Conservation (phyloP, 495 filamentous ascomycete genomes). For the Talaromyces ruber region DNA sequence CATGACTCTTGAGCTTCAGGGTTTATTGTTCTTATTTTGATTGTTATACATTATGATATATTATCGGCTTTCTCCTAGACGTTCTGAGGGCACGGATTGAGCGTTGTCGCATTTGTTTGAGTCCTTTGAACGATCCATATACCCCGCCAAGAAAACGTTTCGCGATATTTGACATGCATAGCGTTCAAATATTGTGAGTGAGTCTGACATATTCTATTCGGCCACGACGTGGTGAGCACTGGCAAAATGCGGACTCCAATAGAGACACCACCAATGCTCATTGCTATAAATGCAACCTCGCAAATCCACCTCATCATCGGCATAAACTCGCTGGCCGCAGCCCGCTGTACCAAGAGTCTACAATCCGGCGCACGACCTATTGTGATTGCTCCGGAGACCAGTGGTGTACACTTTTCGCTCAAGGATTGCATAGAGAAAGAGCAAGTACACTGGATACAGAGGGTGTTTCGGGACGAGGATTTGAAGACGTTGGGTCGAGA, state of each 20-base stretch:
- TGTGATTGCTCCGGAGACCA: constrained; percentile 63
- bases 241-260: background rate
- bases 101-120: background rate
- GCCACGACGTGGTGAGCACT: background rate
- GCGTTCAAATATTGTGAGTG: background rate
- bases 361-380: constrained; percentile 81
- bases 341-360: constrained; percentile 70
- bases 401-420: constrained; percentile 61
- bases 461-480: constrained; percentile 65
- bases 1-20: background rate
- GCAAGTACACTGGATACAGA: constrained; percentile 61
- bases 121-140: background rate
- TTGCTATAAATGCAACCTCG: constrained; percentile 62
- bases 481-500: constrained; percentile 66
- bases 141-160: background rate
- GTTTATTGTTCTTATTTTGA: background rate
- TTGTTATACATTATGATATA: background rate
- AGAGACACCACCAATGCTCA: constrained; percentile 50
- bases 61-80: background rate
- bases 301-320: constrained; percentile 86
- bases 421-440: constrained; percentile 63
- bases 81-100: background rate
- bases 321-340: constrained; percentile 74
- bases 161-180: background rate
- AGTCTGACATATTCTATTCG: background rate